Evolutionary conservation across 352 stramenopile species (phyloP).

Genomic region (Globisporangium okanoganense): DNA sequence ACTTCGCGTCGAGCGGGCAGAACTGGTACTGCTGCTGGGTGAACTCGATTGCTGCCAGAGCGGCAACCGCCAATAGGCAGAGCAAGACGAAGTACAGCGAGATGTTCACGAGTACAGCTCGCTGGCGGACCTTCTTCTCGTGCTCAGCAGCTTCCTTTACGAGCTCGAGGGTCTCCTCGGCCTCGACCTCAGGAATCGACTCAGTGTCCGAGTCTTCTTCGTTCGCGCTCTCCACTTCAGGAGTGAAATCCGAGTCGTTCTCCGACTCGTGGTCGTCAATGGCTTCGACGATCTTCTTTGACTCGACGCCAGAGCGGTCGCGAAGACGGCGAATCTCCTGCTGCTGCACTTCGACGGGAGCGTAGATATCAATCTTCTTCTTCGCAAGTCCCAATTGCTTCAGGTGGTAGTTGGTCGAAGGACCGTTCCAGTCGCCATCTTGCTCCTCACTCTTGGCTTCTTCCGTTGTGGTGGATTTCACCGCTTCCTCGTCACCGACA

Average conservation of each 20-base stretch:
- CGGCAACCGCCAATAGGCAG: conserved; percentile 33
- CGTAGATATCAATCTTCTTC: conserved; percentile 82
- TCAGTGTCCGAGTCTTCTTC: conserved; percentile 36
- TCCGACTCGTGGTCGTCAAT: conserved; percentile 50
- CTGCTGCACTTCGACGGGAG: conserved; percentile 58
- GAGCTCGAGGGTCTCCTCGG: conserved; percentile 35
- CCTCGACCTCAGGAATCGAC: conserved; percentile 45
- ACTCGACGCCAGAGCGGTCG: conserved; percentile 51
- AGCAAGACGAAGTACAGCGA: conserved; percentile 32
- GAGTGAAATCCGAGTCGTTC: conserved; percentile 57
- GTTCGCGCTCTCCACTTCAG: conserved; percentile 28
- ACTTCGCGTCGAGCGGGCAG: conserved; percentile 31
- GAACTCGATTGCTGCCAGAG: conserved; percentile 51
- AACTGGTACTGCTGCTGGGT: conserved; percentile 49
- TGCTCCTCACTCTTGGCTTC: conserved; percentile 2
- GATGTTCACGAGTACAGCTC: conserved; percentile 6
- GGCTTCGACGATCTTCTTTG: conserved; percentile 24
- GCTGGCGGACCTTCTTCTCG: conserved; percentile 17
- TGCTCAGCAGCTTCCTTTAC: conserved; percentile 38
- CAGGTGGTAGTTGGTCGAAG: conserved; percentile 73
- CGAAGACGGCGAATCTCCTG: conserved; percentile 56
- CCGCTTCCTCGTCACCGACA: conserved; percentile 15
- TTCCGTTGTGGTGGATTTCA: conserved; percentile 7
- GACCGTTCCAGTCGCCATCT: conserved; percentile 39
- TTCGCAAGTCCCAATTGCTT: conserved; percentile 68